Evolutionary conservation across 345 rosid genomes (phyloP).

Genomic region (Microcos paniculata): DNA sequence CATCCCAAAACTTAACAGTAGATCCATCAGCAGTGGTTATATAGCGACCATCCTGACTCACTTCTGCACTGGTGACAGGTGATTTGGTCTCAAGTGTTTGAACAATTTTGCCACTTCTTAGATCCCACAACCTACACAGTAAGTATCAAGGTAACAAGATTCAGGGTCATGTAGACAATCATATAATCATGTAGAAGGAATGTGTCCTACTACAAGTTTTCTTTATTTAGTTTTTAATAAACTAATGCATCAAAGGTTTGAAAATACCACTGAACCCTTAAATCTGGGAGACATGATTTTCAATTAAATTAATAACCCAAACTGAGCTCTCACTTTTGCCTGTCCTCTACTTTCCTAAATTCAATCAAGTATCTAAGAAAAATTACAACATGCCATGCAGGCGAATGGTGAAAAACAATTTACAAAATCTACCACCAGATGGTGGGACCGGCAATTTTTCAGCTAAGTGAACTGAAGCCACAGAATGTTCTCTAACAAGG

Average conservation of each 20-base stretch:
- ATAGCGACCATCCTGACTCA: conserved; percentile 88
- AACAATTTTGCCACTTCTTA: conserved; percentile 81
- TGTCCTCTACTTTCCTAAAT: not conserved
- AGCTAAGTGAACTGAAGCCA: not conserved
- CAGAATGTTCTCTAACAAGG: not conserved
- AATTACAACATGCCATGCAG: not conserved
- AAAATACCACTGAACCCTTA: not conserved
- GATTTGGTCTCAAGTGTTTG: conserved; percentile 79
- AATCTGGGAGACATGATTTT: not conserved
- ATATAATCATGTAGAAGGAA: not conserved
- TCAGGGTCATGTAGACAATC: not conserved
- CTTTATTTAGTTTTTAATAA: not conserved
- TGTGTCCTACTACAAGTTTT: not conserved
- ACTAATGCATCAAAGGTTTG: not conserved
- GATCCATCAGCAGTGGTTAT: conserved; percentile 95
- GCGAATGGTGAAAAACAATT: not conserved
- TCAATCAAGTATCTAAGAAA: not conserved
- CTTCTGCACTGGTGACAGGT: conserved; percentile 94
- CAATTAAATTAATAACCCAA: not conserved
- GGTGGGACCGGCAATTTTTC: not conserved
- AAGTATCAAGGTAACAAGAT: not conserved
- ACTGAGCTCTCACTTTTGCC: not conserved
- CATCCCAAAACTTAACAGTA: conserved; percentile 95
- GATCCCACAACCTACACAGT: conserved; percentile 77
- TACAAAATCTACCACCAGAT: not conserved